Percentiles rank a stretch among this genome's conserved stretches.
These are phyloP conservation scores for Aspergillus sp. DNA, from an alignment of 2,329 filamentous ascomycete species.

Conservation along the genomic window DNA sequence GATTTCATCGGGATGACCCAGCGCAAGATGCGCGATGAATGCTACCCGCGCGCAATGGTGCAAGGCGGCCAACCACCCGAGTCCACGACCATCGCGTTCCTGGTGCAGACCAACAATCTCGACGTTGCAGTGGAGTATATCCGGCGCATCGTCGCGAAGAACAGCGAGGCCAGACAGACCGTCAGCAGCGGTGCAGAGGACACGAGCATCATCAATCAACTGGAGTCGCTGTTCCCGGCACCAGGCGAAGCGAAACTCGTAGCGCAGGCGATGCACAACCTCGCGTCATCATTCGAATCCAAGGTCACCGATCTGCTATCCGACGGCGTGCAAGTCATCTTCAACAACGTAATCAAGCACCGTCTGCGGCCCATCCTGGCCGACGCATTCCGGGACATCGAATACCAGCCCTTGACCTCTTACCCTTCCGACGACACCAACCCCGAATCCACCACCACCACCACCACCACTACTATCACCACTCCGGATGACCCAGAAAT, in stretches of 20 bases:
- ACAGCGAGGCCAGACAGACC: conserved; percentile 41
- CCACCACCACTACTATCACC: conserved; percentile 31
- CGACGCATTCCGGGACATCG: conserved; percentile 84
- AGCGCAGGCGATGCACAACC: conserved; percentile 55
- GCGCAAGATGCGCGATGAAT: conserved; percentile 93
- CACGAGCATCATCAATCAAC: conserved; percentile 16
- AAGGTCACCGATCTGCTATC: conserved; percentile 76
- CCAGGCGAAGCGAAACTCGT: conserved; percentile 66
- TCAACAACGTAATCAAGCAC: conserved; percentile 76
- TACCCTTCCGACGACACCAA: conserved; percentile 43
- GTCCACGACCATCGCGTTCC: conserved; percentile 77
- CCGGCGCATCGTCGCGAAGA: conserved; percentile 68
- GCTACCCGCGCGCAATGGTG: conserved; percentile 71
- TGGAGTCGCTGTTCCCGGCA: conserved; percentile 69
- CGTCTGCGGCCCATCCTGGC: conserved; percentile 75
- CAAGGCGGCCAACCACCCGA: conserved; percentile 80
- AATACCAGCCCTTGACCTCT: conserved; percentile 56
- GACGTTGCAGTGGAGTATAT: conserved; percentile 90
- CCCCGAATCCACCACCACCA: conserved; percentile 20
- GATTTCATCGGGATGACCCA: conserved; percentile 98
- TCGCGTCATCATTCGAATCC: conserved; percentile 63
- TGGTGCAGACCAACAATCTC: conserved; percentile 90
- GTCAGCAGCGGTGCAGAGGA: conserved; percentile 4
- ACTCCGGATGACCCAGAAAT: conserved; percentile 14
- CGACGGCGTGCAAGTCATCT: conserved; percentile 78